Conservation (phyloP, 2,329 filamentous ascomycete species). For the Stenocarpella maydis region DNA sequence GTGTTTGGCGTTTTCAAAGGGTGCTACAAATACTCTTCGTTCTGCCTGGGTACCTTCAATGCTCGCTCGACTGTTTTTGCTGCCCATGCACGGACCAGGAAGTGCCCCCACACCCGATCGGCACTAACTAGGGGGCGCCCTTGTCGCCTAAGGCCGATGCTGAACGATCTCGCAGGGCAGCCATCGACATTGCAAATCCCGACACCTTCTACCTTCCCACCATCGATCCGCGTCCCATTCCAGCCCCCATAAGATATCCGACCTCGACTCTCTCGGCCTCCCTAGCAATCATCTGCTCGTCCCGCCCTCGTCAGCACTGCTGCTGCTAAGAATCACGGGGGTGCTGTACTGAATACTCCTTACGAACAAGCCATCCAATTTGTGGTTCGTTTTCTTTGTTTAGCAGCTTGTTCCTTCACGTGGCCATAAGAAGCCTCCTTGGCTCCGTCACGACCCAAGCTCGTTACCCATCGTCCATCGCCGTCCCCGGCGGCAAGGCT, state of each 20-base stretch:
- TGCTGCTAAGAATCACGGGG: slow-evolving; percentile 2
- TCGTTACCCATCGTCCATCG: not conserved
- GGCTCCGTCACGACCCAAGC: not conserved
- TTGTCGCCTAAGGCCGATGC: not conserved
- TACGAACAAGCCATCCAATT: not conserved
- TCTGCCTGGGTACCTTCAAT: too few relatives aligned
- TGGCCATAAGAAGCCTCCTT: not conserved
- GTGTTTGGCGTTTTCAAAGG: too few relatives aligned
- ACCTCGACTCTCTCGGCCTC: not conserved
- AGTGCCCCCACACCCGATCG: slow-evolving; percentile 1
- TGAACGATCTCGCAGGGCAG: not conserved
- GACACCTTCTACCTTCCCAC: not conserved
- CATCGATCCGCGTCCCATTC: too few relatives aligned
- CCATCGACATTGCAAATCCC: slow-evolving; percentile 9
- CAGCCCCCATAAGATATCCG: not conserved
- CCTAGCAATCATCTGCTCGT: not conserved
- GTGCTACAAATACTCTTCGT: not conserved
- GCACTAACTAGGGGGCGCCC: slow-evolving; percentile 7
- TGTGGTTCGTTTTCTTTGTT: not conserved
- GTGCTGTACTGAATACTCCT: not conserved
- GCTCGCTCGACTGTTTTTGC: too few relatives aligned
- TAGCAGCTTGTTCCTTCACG: not conserved
- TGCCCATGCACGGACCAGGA: slow-evolving; percentile 17
- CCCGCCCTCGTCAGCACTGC: slow-evolving; percentile 29
- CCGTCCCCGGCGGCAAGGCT: not conserved